Conservation (phyloP, 2,329 filamentous ascomycete genomes). For the Fusarium odoratissimum region DNA sequence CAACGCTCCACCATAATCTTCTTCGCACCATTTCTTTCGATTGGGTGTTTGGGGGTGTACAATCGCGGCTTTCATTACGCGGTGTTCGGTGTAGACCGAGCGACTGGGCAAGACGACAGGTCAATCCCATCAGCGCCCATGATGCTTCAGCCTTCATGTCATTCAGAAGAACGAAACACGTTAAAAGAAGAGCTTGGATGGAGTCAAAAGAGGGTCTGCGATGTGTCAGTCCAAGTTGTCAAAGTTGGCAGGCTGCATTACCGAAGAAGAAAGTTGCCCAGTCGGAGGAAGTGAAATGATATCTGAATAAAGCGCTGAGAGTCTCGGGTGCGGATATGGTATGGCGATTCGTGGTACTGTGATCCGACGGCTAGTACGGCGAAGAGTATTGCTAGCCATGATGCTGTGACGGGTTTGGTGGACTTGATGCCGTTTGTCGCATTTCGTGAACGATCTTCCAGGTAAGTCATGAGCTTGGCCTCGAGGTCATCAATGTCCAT, state of each 20-base stretch:
- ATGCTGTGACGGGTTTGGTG: constrained; percentile 67
- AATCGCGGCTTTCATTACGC: constrained; percentile 59
- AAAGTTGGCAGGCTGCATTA: constrained; percentile 37
- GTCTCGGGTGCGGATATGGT: constrained; percentile 68
- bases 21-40: constrained; percentile 67
- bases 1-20: constrained; percentile 72
- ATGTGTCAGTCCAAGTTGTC: constrained; percentile 9
- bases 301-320: constrained; percentile 72
- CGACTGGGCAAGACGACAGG: constrained; percentile 73
- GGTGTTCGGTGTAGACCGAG: constrained; percentile 68
- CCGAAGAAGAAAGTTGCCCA: constrained; percentile 73
- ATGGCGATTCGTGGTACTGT: constrained; percentile 74
- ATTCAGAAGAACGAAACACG: constrained; percentile 72
- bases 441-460: constrained; percentile 71
- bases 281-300: constrained; percentile 72
- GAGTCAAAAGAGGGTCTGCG: constrained; percentile 71
- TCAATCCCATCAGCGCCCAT: constrained; percentile 73
- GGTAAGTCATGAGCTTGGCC: constrained; percentile 71
- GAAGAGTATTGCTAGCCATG: constrained; percentile 75
- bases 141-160: constrained; percentile 78
- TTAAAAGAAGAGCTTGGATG: constrained; percentile 72
- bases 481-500: constrained; percentile 75
- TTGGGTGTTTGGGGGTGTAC: constrained; percentile 55
- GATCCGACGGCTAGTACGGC: constrained; percentile 73
- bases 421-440: constrained; percentile 59